These are phyloP conservation scores for Candida wancherniae DNA, from an alignment of 805 yeast genomes.

Conservation along the genomic window DNA sequence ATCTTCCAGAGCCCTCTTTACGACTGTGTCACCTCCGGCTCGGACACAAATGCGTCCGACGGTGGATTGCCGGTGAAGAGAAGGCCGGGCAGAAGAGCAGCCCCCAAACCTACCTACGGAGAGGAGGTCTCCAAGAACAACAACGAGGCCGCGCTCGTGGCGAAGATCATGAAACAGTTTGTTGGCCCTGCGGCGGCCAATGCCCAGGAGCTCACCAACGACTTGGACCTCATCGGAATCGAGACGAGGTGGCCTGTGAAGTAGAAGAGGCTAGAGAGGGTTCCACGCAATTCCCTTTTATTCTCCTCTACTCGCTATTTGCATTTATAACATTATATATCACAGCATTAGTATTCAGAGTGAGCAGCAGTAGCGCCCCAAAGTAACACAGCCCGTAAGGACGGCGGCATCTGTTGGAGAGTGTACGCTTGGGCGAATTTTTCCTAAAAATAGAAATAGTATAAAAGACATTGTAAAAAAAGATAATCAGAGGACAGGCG, in stretches of 20 bases:
- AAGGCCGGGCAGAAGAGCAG: constrained; percentile 38
- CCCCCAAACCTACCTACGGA: constrained; percentile 15
- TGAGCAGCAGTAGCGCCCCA: no score
- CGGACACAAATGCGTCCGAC: constrained; percentile 30
- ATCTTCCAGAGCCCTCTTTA: constrained; percentile 38
- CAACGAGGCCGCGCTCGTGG: constrained; percentile 35
- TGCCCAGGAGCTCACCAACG: constrained; percentile 30
- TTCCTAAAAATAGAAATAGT: no score
- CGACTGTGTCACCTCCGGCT: constrained; percentile 36
- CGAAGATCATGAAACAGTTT: constrained; percentile 41
- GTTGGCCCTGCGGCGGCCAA: constrained; percentile 34
- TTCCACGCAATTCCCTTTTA: no score
- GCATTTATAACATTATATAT: constrained; percentile 7
- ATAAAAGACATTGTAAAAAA: no score
- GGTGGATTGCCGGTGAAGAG: constrained; percentile 19
- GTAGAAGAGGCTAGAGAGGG: no score
- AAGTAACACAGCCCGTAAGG: no score
- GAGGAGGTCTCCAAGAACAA: constrained; percentile 18
- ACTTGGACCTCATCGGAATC: constrained; percentile 35
- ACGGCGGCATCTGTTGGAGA: no score
- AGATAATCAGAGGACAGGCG: constrained; percentile 3
- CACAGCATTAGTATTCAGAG: constrained; percentile 7
- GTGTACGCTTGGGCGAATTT: no score
- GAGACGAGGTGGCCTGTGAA: constrained; percentile 31
- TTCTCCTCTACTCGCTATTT: no score